Conservation (phyloP, 179 eudicot genomes). For the Gypsophila paniculata region DNA sequence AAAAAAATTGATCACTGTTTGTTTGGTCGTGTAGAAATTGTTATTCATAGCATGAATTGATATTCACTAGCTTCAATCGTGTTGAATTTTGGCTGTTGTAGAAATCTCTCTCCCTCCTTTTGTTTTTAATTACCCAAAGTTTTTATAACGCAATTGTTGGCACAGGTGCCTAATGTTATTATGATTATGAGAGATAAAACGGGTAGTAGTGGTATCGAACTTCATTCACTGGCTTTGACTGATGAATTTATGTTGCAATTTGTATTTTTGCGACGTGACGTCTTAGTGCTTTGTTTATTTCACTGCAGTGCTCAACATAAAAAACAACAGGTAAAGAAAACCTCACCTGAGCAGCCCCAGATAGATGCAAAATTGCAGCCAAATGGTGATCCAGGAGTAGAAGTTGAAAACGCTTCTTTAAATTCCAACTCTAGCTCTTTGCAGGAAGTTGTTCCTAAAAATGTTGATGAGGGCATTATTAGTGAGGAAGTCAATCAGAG, state of each 20-base stretch:
- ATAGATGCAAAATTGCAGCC: constrained; percentile 42
- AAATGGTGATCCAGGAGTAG: constrained; percentile 36
- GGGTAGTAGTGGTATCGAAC: too few relatives aligned
- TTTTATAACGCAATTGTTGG: too few relatives aligned
- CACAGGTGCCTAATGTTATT: too few relatives aligned
- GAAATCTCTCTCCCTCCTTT: neutral
- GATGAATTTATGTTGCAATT: constrained; percentile 1
- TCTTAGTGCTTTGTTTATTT: neutral
- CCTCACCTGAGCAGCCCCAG: constrained; percentile 35
- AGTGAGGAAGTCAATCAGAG: constrained; percentile 29
- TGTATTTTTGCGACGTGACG: constrained; percentile 15
- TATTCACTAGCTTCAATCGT: too few relatives aligned
- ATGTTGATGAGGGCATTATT: constrained; percentile 22
- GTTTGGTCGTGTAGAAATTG: neutral
- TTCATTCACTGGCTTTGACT: neutral
- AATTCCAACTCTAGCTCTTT: constrained; percentile 30
- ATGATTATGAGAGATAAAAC: too few relatives aligned
- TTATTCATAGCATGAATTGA: too few relatives aligned
- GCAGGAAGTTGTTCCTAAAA: constrained; percentile 19
- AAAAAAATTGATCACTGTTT: neutral
- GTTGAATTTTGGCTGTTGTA: neutral
- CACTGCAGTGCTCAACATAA: constrained; percentile 54
- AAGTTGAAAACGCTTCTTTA: constrained; percentile 33
- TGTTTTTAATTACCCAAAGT: too few relatives aligned
- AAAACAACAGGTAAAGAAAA: constrained; percentile 55